Conservation (phyloP, 805 yeast species). For the Ogataea trehaloabstinens region DNA sequence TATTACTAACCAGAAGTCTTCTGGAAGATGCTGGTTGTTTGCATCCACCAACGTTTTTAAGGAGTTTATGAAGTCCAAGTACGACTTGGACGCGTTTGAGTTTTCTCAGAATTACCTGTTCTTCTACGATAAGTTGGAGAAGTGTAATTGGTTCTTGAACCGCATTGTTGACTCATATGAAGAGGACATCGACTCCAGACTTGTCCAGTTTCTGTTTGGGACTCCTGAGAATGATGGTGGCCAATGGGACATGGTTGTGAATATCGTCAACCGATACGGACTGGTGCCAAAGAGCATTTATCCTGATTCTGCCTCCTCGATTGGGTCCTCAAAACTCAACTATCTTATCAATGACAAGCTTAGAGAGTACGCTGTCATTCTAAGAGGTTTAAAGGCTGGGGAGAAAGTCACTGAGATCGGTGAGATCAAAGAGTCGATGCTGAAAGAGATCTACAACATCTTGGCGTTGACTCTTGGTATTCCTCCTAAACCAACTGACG, state of each 20-base stretch:
- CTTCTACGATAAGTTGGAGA: constrained; percentile 85
- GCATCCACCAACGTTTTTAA: constrained; percentile 80
- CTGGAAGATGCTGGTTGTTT: constrained; percentile 90
- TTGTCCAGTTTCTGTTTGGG: constrained; percentile 59
- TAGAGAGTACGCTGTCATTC: constrained; percentile 71
- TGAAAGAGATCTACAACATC: constrained; percentile 64
- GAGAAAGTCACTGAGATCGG: constrained; percentile 33
- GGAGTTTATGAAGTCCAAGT: constrained; percentile 57
- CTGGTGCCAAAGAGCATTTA: constrained; percentile 70
- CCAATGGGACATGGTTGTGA: constrained; percentile 84
- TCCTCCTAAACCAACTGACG: constrained; percentile 71
- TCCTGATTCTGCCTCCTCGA: constrained; percentile 66
- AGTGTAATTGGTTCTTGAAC: constrained; percentile 77
- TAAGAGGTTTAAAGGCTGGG: constrained; percentile 50
- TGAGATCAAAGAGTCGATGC: constrained; percentile 36
- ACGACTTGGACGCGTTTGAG: constrained; percentile 67
- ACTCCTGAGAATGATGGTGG: constrained; percentile 85
- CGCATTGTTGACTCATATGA: constrained; percentile 67
- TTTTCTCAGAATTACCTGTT: constrained; percentile 77
- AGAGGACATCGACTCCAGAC: constrained; percentile 68
- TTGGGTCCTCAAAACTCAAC: constrained; percentile 57
- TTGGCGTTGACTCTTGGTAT: constrained; percentile 70
- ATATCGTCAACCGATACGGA: constrained; percentile 76
- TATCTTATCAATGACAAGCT: constrained; percentile 65
- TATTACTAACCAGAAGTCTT: constrained; percentile 68